These are phyloP conservation scores for Silene conica DNA, from an alignment of 148 eudicot species.

Conservation along the genomic window DNA sequence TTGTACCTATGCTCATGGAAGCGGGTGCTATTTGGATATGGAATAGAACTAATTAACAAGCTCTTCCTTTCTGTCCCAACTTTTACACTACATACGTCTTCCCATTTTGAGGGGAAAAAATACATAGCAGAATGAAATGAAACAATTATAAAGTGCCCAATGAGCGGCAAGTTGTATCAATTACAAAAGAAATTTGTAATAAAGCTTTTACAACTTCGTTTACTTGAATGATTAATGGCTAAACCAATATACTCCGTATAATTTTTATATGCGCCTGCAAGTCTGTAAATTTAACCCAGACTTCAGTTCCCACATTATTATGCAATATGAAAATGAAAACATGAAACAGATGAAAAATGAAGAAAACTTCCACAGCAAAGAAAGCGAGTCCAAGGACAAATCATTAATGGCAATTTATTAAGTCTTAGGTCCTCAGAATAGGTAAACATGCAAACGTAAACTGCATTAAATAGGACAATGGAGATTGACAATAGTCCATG, in stretches of 20 bases:
- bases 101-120: not conserved
- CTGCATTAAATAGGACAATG: not conserved
- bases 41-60: conserved; percentile 30
- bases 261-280: not conserved
- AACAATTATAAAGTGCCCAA: conserved; percentile 11
- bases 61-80: not conserved
- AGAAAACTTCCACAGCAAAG: not conserved
- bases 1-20: conserved; percentile 36
- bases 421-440: not conserved
- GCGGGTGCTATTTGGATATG: conserved; percentile 41
- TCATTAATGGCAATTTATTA: not conserved
- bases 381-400: not conserved
- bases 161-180: conserved; percentile 17
- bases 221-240: not conserved
- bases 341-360: not conserved
- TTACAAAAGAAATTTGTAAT: conserved; percentile 6
- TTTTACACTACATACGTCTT: not conserved
- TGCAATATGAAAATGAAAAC: not conserved
- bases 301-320: not conserved
- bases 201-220: conserved; percentile 6
- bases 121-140: conserved; percentile 11
- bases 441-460: too few species aligned
- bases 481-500: not conserved
- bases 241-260: not conserved
- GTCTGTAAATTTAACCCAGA: not conserved